These are phyloP conservation scores for Xerocomus amazonicus DNA, from an alignment of 1,284 basidiomycete species.

Conservation along the genomic window DNA sequence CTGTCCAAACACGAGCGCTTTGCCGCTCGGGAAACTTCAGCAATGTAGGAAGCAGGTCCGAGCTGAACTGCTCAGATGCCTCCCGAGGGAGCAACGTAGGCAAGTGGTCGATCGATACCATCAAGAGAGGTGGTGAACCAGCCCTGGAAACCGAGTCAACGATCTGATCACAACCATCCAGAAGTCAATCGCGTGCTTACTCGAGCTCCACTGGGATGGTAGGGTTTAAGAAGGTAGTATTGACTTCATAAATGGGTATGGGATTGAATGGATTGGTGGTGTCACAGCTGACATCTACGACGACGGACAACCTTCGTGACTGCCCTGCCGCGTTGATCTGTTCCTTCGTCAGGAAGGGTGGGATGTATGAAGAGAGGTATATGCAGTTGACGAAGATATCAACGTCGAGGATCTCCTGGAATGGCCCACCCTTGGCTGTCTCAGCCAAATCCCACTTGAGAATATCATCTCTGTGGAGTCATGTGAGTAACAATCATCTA, in stretches of 20 bases:
- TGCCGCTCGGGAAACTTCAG: constrained; percentile 70
- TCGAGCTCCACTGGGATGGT: constrained; percentile 85
- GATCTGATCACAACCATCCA: neutral
- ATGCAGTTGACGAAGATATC: constrained; percentile 99
- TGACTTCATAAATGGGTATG: constrained; percentile 92
- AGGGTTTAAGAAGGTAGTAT: constrained; percentile 93
- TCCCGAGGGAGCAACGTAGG: constrained; percentile 95
- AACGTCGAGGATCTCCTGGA: constrained; percentile 92
- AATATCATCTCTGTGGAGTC: constrained; percentile 77
- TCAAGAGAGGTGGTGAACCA: constrained; percentile 67
- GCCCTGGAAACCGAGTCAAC: constrained; percentile 35
- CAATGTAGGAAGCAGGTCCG: constrained; percentile 85
- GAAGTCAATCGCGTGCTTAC: constrained; percentile 41
- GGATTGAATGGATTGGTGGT: constrained; percentile 99
- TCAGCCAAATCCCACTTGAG: constrained; percentile 98
- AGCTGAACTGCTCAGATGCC: constrained; percentile 94
- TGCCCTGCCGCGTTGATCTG: constrained; percentile 73
- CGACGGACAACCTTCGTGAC: constrained; percentile 69
- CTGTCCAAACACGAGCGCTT: constrained; percentile 80
- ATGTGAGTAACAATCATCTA: neutral
- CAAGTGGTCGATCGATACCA: constrained; percentile 97
- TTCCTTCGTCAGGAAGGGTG: constrained; percentile 80
- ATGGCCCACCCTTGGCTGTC: constrained; percentile 96
- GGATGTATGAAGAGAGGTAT: constrained; percentile 89
- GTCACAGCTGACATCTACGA: constrained; percentile 99